phyloP scores from a whole-genome alignment of 129 eudicot genomes.

The Kitagawia praeruptora region DNA sequence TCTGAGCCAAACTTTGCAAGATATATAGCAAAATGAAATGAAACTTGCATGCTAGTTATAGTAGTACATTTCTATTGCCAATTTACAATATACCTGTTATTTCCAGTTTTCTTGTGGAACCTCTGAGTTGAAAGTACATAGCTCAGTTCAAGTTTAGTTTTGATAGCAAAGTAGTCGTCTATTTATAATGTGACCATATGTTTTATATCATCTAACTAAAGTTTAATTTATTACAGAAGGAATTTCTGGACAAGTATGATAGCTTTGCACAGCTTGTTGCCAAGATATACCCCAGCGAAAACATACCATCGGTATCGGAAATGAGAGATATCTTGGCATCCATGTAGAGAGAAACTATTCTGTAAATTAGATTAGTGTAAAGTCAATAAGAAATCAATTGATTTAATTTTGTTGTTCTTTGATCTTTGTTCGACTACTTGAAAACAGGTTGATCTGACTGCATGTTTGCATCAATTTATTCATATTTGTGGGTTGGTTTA shows the following conservation, averaged over 20 bases:
- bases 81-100: not conserved
- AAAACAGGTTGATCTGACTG: not conserved
- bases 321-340: conserved; percentile 77
- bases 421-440: not conserved
- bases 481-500: not conserved
- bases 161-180: not conserved
- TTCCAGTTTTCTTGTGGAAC: not conserved
- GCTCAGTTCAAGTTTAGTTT: not conserved
- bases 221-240: conserved; percentile 54
- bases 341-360: conserved; percentile 38
- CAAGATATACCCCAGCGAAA: conserved; percentile 73
- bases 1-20: not conserved
- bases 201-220: not conserved
- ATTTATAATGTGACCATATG: not conserved
- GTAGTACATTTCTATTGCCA: not conserved
- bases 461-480: conserved; percentile 4
- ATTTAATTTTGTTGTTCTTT: not conserved
- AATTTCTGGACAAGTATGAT: conserved; percentile 83
- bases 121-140: not conserved
- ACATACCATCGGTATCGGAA: conserved; percentile 66
- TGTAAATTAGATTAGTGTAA: conserved; percentile 2
- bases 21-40: too few species aligned
- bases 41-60: not conserved
- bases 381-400: not conserved
- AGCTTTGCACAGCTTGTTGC: conserved; percentile 83